A percentile compares a stretch with the other conserved stretches of the same genome.
Evolutionary conservation across 495 filamentous ascomycete species (phyloP).

Genomic region (Penicillium pancosmium): DNA sequence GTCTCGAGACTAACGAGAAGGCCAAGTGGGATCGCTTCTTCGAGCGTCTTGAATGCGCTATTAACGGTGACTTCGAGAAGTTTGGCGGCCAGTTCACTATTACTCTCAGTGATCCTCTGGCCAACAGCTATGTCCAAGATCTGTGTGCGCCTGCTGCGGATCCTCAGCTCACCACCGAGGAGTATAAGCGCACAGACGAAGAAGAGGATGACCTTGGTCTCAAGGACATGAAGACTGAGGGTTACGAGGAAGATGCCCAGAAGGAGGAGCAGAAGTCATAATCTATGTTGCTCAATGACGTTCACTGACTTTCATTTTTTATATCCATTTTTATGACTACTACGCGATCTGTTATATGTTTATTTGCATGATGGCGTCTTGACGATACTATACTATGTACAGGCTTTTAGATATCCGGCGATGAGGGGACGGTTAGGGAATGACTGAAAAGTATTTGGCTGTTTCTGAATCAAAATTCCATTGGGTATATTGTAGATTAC

Average conservation of each 20-base stretch:
- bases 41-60: constrained; percentile 68
- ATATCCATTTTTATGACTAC: constrained; percentile 36
- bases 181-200: constrained; percentile 84
- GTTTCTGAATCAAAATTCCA: neutral
- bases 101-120: constrained; percentile 83
- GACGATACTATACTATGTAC: constrained; percentile 14
- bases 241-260: constrained; percentile 66
- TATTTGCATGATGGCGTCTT: constrained; percentile 30
- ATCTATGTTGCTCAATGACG: neutral
- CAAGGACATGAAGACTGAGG: constrained; percentile 88
- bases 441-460: constrained; percentile 19
- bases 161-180: constrained; percentile 76
- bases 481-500: constrained; percentile 7
- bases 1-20: constrained; percentile 62
- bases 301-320: constrained; percentile 9
- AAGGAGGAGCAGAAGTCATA: constrained; percentile 29
- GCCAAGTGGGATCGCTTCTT: constrained; percentile 84
- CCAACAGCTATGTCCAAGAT: constrained; percentile 91
- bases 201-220: constrained; percentile 92
- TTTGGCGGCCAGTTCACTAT: constrained; percentile 66
- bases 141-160: constrained; percentile 72
- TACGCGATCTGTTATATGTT: constrained; percentile 26
- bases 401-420: constrained; percentile 31
- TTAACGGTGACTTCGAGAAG: constrained; percentile 67
- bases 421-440: constrained; percentile 19